A percentile compares a stretch with the other conserved stretches of the same genome.
phyloP scores from a whole-genome alignment of 306 rosid species.

The Geum urbanum region DNA sequence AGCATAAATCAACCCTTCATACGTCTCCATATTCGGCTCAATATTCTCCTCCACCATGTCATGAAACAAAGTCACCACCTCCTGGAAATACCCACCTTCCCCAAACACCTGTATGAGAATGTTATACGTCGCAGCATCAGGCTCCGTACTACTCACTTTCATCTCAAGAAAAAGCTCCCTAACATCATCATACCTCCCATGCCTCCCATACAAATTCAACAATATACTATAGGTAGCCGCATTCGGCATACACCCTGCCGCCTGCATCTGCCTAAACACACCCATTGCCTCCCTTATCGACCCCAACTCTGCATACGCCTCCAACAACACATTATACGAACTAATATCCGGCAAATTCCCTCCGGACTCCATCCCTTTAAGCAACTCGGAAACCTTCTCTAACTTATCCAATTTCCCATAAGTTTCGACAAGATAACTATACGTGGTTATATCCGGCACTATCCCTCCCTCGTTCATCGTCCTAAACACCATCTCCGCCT shows the following conservation, averaged over 20 bases:
- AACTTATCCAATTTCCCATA: conserved; percentile 70
- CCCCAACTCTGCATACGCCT: conserved; percentile 66
- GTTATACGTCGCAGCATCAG: conserved; percentile 83
- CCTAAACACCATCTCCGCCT: conserved; percentile 90
- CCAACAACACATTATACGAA: conserved; percentile 80
- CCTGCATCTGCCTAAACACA: conserved; percentile 95
- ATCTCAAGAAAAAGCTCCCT: conserved; percentile 90
- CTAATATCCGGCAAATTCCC: conserved; percentile 82
- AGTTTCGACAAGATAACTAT: conserved; percentile 69
- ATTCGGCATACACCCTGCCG: conserved; percentile 75
- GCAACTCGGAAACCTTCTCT: conserved; percentile 72
- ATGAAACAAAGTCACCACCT: conserved; percentile 94
- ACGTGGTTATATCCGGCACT: conserved; percentile 77
- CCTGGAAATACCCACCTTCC: conserved; percentile 92
- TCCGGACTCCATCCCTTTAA: conserved; percentile 78
- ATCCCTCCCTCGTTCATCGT: conserved; percentile 93
- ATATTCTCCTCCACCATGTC: conserved; percentile 91
- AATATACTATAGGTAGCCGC: conserved; percentile 73
- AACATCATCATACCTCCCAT: conserved; percentile 85
- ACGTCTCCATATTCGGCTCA: conserved; percentile 89
- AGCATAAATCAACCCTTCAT: conserved; percentile 82
- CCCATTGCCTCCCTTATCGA: conserved; percentile 66
- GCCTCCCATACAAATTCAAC: conserved; percentile 74
- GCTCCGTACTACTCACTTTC: conserved; percentile 86
- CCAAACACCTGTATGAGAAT: conserved; percentile 94